Base-by-base conservation (phyloP, 495 filamentous ascomycete genomes). In the Acidomyces sp. region DNA sequence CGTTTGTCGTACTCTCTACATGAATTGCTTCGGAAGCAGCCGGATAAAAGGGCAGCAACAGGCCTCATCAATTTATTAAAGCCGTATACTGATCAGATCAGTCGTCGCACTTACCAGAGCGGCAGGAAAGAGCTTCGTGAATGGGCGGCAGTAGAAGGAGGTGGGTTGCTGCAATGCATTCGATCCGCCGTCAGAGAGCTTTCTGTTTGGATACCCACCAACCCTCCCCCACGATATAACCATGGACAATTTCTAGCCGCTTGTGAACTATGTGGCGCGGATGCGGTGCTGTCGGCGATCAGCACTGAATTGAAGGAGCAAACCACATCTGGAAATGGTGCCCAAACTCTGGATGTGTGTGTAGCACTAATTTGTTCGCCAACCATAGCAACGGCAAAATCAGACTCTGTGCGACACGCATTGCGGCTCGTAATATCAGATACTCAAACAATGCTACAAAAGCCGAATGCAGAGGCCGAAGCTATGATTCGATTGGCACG, bases 1-100 rank as follows among this genome's bases (percentile, higher is more conserved):
- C 74, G 77, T 0, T 64, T 97, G 2, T 78, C 88, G 44, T 72
- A 80, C 46, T 74, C 78, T 21, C 69, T 97, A 12, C 72, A 75
- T 25, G 74, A 79, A 16, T 72, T 93, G 31, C 74, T 81, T 41
- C 70, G 75, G 11, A 71, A 72, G 25, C 70, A 82, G 44, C 78
- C 80, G 1, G 66, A 70, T 6, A 7, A 7, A 7, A 73, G 73
- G 12, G 70, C 74, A 34, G 78, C 83, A 39, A 73, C 88, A 37
- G 74, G 81, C 2, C 67, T 93, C 0, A 66, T 85, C 0, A 67
- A 75, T 15, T 67, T 74, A 2, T 74, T 94, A 5, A 74, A 78
- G 22, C 74, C 75, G 4, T 77, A 84, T 49, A 62, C 81, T 19
- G 63, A 73, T 13, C 78, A 26, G 77, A 72, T 1, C 74, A 69